Percentiles rank a stretch among this genome's conserved stretches.
Conservation (phyloP, 2,329 filamentous ascomycete genomes). For the Sphaerulina vaccinii region DNA sequence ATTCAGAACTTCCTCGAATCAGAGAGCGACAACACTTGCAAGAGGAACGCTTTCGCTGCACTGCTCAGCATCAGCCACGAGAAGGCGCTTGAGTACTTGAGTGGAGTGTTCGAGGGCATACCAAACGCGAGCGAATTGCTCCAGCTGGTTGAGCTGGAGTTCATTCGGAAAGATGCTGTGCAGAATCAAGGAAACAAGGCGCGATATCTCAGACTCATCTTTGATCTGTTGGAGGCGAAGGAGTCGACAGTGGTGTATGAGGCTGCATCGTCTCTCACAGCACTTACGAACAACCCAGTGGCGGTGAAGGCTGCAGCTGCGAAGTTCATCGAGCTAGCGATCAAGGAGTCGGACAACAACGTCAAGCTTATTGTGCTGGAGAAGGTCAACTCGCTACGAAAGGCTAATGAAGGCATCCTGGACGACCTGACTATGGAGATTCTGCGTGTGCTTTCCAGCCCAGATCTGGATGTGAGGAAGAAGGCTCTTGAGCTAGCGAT, state of each 20-base stretch:
- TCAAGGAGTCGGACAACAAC: constrained; percentile 98
- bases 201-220: constrained; percentile 88
- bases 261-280: constrained; percentile 89
- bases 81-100: constrained; percentile 83
- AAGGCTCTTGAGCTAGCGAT: constrained; percentile 88
- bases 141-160: constrained; percentile 91
- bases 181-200: constrained; percentile 95
- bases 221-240: constrained; percentile 89
- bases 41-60: constrained; percentile 94
- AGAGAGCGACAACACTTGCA: constrained; percentile 93
- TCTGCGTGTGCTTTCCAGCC: constrained; percentile 86
- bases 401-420: constrained; percentile 84
- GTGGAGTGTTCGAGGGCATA: constrained; percentile 86
- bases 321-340: constrained; percentile 95
- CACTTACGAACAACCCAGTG: constrained; percentile 92
- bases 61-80: constrained; percentile 89
- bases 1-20: constrained; percentile 84
- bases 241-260: constrained; percentile 97
- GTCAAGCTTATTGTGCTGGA: constrained; percentile 98
- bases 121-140: constrained; percentile 91
- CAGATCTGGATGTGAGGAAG: constrained; percentile 90
- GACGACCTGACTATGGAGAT: constrained; percentile 98
- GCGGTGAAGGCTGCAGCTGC: constrained; percentile 93
- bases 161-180: constrained; percentile 96
- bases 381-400: constrained; percentile 81